These are phyloP conservation scores for Phytomonas sp. DNA, from an alignment of 208 protist genomes.

Conservation along the genomic window DNA sequence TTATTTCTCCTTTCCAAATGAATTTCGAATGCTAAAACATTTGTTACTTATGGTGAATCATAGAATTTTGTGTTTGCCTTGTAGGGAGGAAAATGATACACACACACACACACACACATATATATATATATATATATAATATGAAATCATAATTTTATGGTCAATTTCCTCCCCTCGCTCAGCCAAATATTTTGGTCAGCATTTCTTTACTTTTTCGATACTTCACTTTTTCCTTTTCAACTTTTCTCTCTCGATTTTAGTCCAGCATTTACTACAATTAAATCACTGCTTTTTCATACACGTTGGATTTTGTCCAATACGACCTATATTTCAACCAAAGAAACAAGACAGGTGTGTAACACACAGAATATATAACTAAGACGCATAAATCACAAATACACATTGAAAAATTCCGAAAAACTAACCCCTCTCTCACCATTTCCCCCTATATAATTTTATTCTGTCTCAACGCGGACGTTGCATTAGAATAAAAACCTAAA, in stretches of 20 bases:
- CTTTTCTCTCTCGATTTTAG: background rate
- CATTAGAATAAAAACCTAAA: background rate
- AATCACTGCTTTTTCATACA: conserved; percentile 1
- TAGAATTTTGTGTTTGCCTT: background rate
- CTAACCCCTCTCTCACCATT: too few relatives aligned
- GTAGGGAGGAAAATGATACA: background rate
- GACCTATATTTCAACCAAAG: background rate
- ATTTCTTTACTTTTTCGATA: background rate
- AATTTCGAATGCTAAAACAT: background rate
- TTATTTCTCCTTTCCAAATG: background rate
- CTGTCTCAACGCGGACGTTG: background rate
- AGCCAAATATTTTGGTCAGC: background rate
- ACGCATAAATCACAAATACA: background rate
- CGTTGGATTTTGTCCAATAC: background rate
- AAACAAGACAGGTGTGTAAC: background rate
- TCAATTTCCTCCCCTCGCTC: background rate
- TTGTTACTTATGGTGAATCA: background rate
- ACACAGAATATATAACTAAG: background rate
- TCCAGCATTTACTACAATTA: background rate
- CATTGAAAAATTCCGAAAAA: background rate
- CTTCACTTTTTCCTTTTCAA: background rate
- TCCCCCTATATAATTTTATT: background rate
- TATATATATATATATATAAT: too few relatives aligned
- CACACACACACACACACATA: too few relatives aligned
- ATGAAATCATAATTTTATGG: background rate